Conservation (phyloP, 192 early-diverging fungal species). For the Entophlyctis helioformis region DNA sequence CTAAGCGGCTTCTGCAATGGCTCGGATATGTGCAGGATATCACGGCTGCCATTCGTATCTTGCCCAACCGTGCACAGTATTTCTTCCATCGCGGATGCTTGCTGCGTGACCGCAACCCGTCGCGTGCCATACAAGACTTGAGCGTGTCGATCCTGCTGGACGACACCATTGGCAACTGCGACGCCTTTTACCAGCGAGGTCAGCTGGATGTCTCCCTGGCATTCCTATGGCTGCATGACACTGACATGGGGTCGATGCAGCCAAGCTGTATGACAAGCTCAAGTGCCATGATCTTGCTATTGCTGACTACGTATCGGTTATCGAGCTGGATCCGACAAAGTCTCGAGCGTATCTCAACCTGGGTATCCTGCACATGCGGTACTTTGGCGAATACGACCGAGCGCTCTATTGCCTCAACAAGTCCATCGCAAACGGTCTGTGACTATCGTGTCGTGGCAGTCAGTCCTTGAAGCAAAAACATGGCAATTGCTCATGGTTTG, state of each 20-base stretch:
- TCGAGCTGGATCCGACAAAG: constrained; percentile 27
- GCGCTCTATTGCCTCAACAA: constrained; percentile 33
- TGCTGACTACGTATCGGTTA: constrained; percentile 29
- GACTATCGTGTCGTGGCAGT: too few species aligned
- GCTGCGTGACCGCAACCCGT: constrained; percentile 22
- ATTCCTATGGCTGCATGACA: too few species aligned
- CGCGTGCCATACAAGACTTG: constrained; percentile 36
- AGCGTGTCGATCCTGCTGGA: constrained; percentile 34
- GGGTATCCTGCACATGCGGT: constrained; percentile 35
- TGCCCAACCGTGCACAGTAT: constrained; percentile 18
- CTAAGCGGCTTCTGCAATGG: too few species aligned
- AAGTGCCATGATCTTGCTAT: constrained; percentile 28
- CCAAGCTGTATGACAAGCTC: constrained; percentile 29
- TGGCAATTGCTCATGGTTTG: too few species aligned
- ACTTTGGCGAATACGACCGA: constrained; percentile 21
- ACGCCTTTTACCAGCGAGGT: constrained; percentile 37
- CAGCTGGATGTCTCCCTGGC: too few species aligned
- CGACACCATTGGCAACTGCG: constrained; percentile 15
- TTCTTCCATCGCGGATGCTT: constrained; percentile 38
- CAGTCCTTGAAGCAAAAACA: too few species aligned
- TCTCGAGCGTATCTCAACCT: constrained; percentile 25
- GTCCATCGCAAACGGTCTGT: constrained; percentile 20
- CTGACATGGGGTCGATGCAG: constrained; percentile 4
- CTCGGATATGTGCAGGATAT: constrained; percentile 16
- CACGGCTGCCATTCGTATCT: constrained; percentile 27